Evolutionary conservation across 352 stramenopile genomes (phyloP), one percentile per base, ranked within the genome.

Genomic region (Phytopythium chamaehyphon): DNA sequence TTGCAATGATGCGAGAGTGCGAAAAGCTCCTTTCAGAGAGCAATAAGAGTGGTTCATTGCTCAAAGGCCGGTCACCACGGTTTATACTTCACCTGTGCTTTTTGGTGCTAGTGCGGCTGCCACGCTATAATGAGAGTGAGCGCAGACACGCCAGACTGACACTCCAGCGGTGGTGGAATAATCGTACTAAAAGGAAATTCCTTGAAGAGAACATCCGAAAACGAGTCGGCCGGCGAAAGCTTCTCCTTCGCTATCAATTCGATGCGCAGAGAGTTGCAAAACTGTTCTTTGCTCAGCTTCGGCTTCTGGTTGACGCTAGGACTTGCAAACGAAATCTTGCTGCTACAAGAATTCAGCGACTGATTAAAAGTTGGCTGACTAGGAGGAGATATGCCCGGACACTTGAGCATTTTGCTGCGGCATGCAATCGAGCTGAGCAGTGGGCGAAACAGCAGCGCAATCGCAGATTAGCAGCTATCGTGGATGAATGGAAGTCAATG

Each of bases 41-140:
- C 10, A 35, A 46, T 21, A 35, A 19, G 23, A 44, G 59, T 23
- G 57, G 64, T 9, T 49, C 56, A 24, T 53, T 49, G 4, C 51
- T 83, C 39, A 75, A 71, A 40, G 56, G 47, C 1, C 65, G 77
- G n/a, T 49, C 75, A 3, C 52, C 47, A 19, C 44, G 55, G 6
- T 77, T 82, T 24, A 66, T 84, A 15, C 24, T 82, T 16, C 79
- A 69, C 10, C 64, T 85, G 18, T 86, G 71, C 49, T 75, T 88
- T 59, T 44, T 88, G 8, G 53, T 78, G 0, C 47, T 90, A 15
- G 73, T 62, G 23, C 54, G 53, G 7, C 52, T 75, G 0, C 65
- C 65, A 24, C 59, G 69, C 22, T 56, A 74, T 40, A 69, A 67
- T 26, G 62, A 68, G 19, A 51, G 44, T 11, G 65, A 68, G 16